These are phyloP conservation scores for Albophoma yamanashiensis DNA, from an alignment of 2,329 filamentous ascomycete genomes.

Conservation along the genomic window DNA sequence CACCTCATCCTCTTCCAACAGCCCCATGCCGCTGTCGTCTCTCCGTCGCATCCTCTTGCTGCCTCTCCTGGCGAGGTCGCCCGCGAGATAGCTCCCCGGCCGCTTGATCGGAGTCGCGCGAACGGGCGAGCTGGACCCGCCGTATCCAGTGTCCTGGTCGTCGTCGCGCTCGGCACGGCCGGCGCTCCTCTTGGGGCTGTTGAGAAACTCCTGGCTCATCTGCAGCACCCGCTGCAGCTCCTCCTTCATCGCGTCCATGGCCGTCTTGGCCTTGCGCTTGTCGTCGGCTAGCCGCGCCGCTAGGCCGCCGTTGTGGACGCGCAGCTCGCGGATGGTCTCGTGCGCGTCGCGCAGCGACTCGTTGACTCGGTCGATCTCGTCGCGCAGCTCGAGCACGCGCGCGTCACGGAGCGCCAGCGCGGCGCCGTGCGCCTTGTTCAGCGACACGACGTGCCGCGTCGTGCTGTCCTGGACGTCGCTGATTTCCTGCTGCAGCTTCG, in stretches of 20 bases:
- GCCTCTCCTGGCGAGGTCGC: constrained; percentile 17
- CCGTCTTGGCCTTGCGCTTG: constrained; percentile 26
- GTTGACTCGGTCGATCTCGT: constrained; percentile 37
- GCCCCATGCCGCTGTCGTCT: constrained; percentile 44
- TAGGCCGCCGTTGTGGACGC: constrained; percentile 34
- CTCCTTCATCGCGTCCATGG: constrained; percentile 38
- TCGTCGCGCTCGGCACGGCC: neutral
- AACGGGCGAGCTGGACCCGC: neutral
- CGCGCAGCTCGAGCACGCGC: constrained; percentile 34
- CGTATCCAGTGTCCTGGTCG: neutral
- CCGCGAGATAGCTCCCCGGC: constrained; percentile 12
- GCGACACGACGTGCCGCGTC: constrained; percentile 16
- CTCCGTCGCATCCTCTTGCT: constrained; percentile 31
- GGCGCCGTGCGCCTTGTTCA: constrained; percentile 32
- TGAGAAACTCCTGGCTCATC: constrained; percentile 34
- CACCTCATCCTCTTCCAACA: constrained; percentile 42
- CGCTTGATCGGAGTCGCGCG: neutral
- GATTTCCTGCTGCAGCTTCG: constrained; percentile 28
- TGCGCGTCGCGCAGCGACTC: constrained; percentile 34
- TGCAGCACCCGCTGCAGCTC: constrained; percentile 38
- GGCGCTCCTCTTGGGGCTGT: neutral
- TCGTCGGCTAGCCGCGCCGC: constrained; percentile 24
- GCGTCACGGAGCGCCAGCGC: constrained; percentile 41
- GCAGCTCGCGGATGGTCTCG: constrained; percentile 31
- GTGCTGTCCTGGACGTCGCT: constrained; percentile 22